These are phyloP conservation scores for Trichophyton equinum DNA, from an alignment of 2,329 filamentous ascomycete genomes.

Conservation along the genomic window DNA sequence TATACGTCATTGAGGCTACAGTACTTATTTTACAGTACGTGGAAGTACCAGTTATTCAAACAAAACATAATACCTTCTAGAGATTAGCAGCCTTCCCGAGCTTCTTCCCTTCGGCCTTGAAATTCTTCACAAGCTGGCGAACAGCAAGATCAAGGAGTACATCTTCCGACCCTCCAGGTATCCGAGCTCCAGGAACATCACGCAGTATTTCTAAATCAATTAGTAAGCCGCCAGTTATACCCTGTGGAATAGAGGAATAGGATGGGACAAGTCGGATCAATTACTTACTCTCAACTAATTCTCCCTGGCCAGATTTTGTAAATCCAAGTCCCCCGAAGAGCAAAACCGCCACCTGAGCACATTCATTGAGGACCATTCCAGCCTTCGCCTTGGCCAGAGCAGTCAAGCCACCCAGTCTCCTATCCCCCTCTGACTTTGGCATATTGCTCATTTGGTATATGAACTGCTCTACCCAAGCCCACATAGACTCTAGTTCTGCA, in stretches of 20 bases:
- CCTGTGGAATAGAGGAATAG: slow-evolving; percentile 2
- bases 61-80: not conserved
- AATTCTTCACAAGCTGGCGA: slow-evolving; percentile 59
- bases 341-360: slow-evolving; percentile 55
- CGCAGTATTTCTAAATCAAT: slow-evolving; percentile 43
- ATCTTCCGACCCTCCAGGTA: slow-evolving; percentile 60
- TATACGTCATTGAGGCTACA: too few species aligned
- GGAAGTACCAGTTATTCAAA: too few species aligned
- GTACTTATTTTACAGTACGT: too few species aligned
- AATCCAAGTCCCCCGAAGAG: slow-evolving; percentile 65
- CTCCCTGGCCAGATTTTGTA: slow-evolving; percentile 56
- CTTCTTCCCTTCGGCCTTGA: slow-evolving; percentile 27
- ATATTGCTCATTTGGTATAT: slow-evolving; percentile 55
- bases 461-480: slow-evolving; percentile 61
- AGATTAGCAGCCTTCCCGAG: slow-evolving; percentile 10
- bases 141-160: slow-evolving; percentile 59
- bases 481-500: slow-evolving; percentile 55
- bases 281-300: slow-evolving; percentile 54
- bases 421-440: slow-evolving; percentile 34
- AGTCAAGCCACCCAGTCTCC: slow-evolving; percentile 56
- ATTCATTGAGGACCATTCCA: slow-evolving; percentile 59
- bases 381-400: slow-evolving; percentile 61
- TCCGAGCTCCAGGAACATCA: slow-evolving; percentile 50
- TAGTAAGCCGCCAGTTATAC: slow-evolving; percentile 18
- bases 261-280: slow-evolving; percentile 6